Evolutionary conservation across 2,329 filamentous ascomycete species (phyloP), one percentile per base, ranked within the genome.

Genomic region (Emergomyces pasteurianus): DNA sequence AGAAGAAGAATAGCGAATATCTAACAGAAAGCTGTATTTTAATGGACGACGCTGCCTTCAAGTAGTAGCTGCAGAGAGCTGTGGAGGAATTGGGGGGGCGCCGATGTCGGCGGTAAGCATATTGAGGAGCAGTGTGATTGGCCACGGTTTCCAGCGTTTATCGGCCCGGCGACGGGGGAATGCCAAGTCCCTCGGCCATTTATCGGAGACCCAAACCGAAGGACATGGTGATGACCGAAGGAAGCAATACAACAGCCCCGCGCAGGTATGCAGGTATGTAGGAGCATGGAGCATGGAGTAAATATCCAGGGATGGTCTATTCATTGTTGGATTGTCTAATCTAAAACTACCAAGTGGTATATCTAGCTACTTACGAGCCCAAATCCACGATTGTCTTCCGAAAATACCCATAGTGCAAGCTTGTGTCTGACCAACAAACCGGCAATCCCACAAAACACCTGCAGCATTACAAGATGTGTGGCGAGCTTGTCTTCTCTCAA

Each of bases 351-450:
- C 2, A 28, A 4, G 16, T 50, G 14, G 46, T 28, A 49, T 49
- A 53, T 50, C n/a, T 28, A 56, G 59, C 56, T 58, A 58, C 62
- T 8, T 63, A 60, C 52, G 60, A 61, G 6, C 23, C 67, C 66
- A 61, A 74, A 70, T 52, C 70, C 70, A 52, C 73, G 68, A 61
- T 99, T 99, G 76, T 99, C 94, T 71, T 88, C 85, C 72, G 88
- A 87, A 79, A 99, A 99, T 66, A 99, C 83, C 66, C 94, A 80
- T 69, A 95, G 77, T 52, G 94, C 94, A 65, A 96, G 82, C 64
- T 84, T 85, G 78, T 99, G 94, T 66, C 94, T 81, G 59, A 91
- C 84, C 70, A 96, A 89, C 62, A 99, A 77, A 23, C 92, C 94
- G 49, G 90, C 77, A n/a, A 95, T 73, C 8, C 94, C 94, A 64